A percentile compares a stretch with the other conserved stretches of the same genome.
These are phyloP conservation scores for Colletotrichum sp. DNA, from an alignment of 2,329 filamentous ascomycete genomes.

Conservation along the genomic window DNA sequence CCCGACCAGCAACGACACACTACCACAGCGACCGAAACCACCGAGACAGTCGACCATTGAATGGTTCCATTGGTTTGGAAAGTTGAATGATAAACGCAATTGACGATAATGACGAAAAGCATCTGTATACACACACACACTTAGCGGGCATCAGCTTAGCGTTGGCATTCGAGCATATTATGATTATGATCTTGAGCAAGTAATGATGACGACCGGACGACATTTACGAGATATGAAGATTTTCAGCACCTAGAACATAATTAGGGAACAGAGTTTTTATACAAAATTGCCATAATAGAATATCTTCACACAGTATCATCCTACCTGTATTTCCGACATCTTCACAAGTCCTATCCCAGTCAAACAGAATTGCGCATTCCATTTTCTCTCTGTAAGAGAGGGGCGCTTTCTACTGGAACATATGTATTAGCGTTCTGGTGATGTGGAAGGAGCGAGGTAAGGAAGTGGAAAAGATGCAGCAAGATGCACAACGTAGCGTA, in stretches of 20 bases:
- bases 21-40: background rate
- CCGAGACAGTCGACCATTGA: background rate
- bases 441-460: too few species aligned
- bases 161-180: background rate
- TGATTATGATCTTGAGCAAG: background rate
- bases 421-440: too few species aligned
- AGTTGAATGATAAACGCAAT: background rate
- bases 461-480: too few species aligned
- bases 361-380: background rate
- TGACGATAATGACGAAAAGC: background rate
- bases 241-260: background rate
- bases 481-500: too few species aligned
- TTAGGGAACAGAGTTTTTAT: background rate
- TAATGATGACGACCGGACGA: background rate
- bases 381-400: background rate
- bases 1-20: background rate
- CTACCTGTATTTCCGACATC: background rate
- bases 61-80: background rate
- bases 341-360: background rate
- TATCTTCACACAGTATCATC: background rate
- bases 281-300: background rate
- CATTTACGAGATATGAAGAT: background rate
- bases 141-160: background rate
- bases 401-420: too few species aligned
- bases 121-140: background rate